These are phyloP conservation scores for Starmerella riodocensis DNA, from an alignment of 805 yeast species.

Conservation along the genomic window DNA sequence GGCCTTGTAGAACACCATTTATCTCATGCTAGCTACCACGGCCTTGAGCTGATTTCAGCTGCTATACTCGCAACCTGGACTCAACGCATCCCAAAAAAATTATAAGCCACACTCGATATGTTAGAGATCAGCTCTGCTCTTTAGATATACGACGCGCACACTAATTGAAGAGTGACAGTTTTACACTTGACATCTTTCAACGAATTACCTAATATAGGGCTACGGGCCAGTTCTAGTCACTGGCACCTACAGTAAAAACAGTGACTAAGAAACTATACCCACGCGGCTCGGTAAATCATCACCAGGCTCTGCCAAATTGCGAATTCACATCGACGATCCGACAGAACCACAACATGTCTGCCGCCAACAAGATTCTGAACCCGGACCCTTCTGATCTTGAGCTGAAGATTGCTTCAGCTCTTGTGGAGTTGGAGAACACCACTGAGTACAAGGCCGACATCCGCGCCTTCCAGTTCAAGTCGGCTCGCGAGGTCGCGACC, in stretches of 20 bases:
- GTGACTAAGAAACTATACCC: too few relatives aligned
- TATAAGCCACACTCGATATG: too few relatives aligned
- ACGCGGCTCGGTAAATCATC: too few relatives aligned
- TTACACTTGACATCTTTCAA: too few relatives aligned
- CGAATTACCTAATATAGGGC: too few relatives aligned
- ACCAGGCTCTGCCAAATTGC: constrained; percentile 7
- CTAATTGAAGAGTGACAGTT: too few relatives aligned
- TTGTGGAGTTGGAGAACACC: constrained; percentile 84
- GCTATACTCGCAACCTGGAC: too few relatives aligned
- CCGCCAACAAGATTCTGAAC: constrained; percentile 89
- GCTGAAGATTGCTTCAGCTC: constrained; percentile 98
- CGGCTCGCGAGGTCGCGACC: constrained; percentile 95
- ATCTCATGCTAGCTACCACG: background rate
- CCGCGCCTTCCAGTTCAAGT: constrained; percentile 97
- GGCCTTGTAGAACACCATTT: background rate
- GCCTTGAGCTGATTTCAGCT: too few relatives aligned
- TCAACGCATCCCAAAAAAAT: background rate
- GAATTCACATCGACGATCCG: constrained; percentile 14
- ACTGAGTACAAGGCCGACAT: constrained; percentile 95
- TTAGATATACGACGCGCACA: too few relatives aligned
- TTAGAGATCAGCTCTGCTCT: too few relatives aligned
- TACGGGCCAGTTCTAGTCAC: too few relatives aligned
- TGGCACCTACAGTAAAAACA: too few relatives aligned
- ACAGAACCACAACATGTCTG: constrained; percentile 55
- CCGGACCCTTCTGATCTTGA: constrained; percentile 96